Conservation (phyloP, 441 rosid genomes). For the Gossypium laxum region DNA sequence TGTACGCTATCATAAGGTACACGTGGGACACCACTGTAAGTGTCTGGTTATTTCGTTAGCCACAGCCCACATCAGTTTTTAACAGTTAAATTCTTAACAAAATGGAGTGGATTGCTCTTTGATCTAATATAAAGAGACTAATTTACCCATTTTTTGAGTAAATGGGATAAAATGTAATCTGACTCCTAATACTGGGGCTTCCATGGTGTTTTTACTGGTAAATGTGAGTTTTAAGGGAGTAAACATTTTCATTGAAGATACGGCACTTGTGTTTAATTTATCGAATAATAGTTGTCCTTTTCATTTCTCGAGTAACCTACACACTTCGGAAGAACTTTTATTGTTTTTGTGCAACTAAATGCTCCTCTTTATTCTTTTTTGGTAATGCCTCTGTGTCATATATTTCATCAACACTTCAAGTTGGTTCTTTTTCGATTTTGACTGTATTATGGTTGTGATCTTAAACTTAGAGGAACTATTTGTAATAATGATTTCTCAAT, state of each 20-base stretch:
- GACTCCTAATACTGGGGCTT: no score
- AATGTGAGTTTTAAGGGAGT: no score
- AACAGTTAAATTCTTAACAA: no score
- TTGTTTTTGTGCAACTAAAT: neutral
- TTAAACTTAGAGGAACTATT: neutral
- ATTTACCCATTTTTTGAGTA: no score
- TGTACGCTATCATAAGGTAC: no score
- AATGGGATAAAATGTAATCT: no score
- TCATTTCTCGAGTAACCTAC: neutral
- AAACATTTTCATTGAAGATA: neutral
- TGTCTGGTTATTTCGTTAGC: no score
- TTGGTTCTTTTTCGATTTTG: neutral
- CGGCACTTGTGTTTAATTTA: neutral
- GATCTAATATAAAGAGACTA: no score
- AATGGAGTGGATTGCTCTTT: no score
- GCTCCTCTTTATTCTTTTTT: neutral
- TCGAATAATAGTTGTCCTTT: neutral
- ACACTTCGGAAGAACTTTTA: neutral
- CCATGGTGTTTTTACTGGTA: no score
- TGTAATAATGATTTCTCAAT: constrained; percentile 3
- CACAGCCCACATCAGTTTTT: no score
- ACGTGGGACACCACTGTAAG: no score
- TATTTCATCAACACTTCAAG: neutral
- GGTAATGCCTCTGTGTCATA: neutral
- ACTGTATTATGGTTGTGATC: neutral